Percentiles rank a stretch among this genome's conserved stretches.
phyloP scores from a whole-genome alignment of 2,329 filamentous ascomycete genomes.

The Colletotrichum caudatum region DNA sequence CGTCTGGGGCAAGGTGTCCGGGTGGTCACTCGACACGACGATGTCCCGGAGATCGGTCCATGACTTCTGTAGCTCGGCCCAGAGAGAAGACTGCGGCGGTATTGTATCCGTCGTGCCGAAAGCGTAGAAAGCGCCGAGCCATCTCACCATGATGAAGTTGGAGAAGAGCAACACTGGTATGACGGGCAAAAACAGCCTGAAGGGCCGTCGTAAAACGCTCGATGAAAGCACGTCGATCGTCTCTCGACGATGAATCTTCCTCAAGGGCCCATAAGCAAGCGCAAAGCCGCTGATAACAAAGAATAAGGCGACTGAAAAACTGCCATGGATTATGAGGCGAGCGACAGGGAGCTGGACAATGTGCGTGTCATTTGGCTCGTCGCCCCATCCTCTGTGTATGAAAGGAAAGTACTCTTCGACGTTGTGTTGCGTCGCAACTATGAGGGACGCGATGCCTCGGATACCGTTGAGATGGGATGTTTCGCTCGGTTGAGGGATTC shows the following conservation, averaged over 20 bases:
- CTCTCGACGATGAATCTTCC: constrained; percentile 54
- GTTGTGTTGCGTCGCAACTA: background rate
- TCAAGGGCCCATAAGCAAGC: constrained; percentile 65
- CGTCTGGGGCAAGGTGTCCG: constrained; percentile 66
- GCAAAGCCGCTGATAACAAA: constrained; percentile 74
- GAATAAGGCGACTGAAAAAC: constrained; percentile 70
- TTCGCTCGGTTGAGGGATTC: background rate
- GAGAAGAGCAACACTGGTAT: background rate
- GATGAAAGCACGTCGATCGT: constrained; percentile 61
- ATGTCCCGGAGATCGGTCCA: constrained; percentile 60
- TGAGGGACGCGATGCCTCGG: background rate
- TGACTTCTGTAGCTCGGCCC: constrained; percentile 60
- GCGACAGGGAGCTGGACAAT: constrained; percentile 64
- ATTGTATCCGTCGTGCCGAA: constrained; percentile 50
- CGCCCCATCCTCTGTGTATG: background rate
- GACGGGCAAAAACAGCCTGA: constrained; percentile 63
- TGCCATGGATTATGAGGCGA: constrained; percentile 65
- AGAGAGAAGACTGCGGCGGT: constrained; percentile 30
- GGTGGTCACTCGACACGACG: constrained; percentile 27
- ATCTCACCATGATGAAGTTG: constrained; percentile 57
- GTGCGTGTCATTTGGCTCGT: background rate
- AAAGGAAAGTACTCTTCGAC: background rate
- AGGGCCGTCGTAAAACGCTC: constrained; percentile 63
- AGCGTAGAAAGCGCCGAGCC: constrained; percentile 57
- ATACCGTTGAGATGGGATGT: background rate